Base-by-base conservation (phyloP, 23 red algal species). In the Gracilaria gracilis region DNA sequence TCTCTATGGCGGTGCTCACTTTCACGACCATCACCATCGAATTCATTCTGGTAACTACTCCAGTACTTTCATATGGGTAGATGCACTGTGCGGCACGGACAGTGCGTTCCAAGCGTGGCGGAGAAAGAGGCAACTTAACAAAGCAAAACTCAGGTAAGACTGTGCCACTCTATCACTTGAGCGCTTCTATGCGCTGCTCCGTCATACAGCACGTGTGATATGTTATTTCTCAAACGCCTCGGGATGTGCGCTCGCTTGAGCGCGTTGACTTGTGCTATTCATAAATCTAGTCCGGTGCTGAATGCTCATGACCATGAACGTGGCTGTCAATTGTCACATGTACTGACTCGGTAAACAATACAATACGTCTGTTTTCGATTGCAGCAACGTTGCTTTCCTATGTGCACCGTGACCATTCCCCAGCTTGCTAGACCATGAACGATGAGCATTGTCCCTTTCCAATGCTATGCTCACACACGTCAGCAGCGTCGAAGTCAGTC, bases 21-120 rank as follows among this genome's bases (percentile, higher is more conserved):
- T 91, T 87, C 96, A 98, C 47, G 96, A 98, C 80, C 89, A 98
- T 72, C 96, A 98, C 70, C 96, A 98, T 82, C 86, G 88, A 69
- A 93, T 89, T 72, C 95, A 93, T 81, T 95, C 93, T 34, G 96
- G 96, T 11, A 98, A 98, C 85, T 95, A 90, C 65, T 87, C 93
- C 50, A 89, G 84, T 37, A 95, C 87, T 3, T 95, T 95, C 80
- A 86, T 74, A 54, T 95, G 93, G 93, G 79, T 86, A 23, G 93
- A 95, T 67, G 67, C 65, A 31, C 8, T 95, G 40, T 89, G 44
- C 49, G 85, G 93, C 31, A 95, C 93, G 27, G 93, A 95, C 77
- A 66, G 58, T 28, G 93, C 93, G 8, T 95, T 83, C 61, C 73
- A 82, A 72, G 73, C 46, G 9, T 89, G 86, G 86, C 69, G 61